phyloP scores from a whole-genome alignment of 148 eudicot genomes.

The Vaccinium corymbosum region DNA sequence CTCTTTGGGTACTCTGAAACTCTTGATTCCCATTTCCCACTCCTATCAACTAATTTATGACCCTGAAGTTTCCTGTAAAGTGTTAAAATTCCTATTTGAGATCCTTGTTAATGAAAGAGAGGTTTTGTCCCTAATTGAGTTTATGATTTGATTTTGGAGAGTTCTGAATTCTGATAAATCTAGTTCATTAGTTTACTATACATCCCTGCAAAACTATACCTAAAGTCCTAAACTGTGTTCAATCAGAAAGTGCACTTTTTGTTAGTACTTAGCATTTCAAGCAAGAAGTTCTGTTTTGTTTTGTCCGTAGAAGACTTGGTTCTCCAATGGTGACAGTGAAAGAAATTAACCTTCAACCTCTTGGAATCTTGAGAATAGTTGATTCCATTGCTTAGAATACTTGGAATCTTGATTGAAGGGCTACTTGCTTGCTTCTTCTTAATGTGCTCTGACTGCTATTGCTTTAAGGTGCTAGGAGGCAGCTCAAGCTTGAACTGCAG shows the following conservation, averaged over 20 bases:
- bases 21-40: not conserved
- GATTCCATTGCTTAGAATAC: not conserved
- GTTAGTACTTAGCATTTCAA: not conserved
- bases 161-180: not conserved
- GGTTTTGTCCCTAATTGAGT: not conserved
- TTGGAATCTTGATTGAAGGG: conserved; percentile 21
- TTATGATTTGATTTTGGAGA: not conserved
- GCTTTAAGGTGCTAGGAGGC: not conserved
- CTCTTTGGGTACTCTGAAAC: not conserved
- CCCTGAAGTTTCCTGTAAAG: conserved; percentile 1
- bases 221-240: not conserved
- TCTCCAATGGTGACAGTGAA: not conserved
- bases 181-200: not conserved
- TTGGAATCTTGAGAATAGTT: not conserved
- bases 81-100: not conserved
- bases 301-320: not conserved
- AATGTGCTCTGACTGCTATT: conserved; percentile 6
- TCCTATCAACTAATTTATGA: not conserved
- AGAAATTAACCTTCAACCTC: not conserved
- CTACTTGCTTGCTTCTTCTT: conserved; percentile 17
- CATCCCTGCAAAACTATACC: not conserved
- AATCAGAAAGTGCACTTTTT: not conserved
- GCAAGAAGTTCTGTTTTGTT: not conserved
- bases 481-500: not conserved
- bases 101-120: not conserved